Base-by-base conservation (phyloP, 2,329 filamentous ascomycete genomes). In the Aspergillus versicolor region DNA sequence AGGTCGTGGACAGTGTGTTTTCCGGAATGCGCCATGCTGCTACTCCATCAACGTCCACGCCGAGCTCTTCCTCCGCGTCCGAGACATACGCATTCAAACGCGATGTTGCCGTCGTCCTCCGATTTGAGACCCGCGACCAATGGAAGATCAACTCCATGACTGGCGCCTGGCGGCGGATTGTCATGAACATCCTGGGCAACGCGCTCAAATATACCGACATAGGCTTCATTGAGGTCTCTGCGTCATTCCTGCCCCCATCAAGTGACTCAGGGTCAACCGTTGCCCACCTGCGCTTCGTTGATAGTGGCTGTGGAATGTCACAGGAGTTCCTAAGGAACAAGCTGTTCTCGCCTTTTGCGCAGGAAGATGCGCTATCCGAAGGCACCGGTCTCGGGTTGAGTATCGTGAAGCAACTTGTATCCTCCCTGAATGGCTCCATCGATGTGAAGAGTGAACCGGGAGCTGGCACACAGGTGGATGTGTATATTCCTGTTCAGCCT, bases 261-360 rank as follows among this genome's bases (percentile, higher is more conserved):
- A 19, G 44, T 54, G 44, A 67, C 40, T 22, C 56, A 5, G 42
- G 45, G 13, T 52, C 48, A 4, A 52, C 60, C 5, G 50, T 61
- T 30, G 63, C 65, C 11, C 60, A 66, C 13, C 59, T 81, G 3
- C 79, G 75, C 0, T 79, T 89, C 1, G 74, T 75, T 0, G 87
- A 89, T 58, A 85, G 85, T 0, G 87, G 87, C 1, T 77, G 77
- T n/a, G 87, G 87, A 0, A 89, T 89, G n/a, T 78, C 78, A 0
- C 72, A 80, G 1, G 81, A 86, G 5, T 89, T 82, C 59, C 73
- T 88, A 3, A 75, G 77, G n/a, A 78, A 82, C 13, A 77, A 79
- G 9, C 67, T 88, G 0, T 89, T 84, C 64, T 80, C 78, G 0
- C 83, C 86, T 0, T 88, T 88, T 60, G 72, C 77, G 0, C 86